These are phyloP conservation scores for Ophiostoma quercus DNA, from an alignment of 2,329 filamentous ascomycete genomes.

Conservation along the genomic window DNA sequence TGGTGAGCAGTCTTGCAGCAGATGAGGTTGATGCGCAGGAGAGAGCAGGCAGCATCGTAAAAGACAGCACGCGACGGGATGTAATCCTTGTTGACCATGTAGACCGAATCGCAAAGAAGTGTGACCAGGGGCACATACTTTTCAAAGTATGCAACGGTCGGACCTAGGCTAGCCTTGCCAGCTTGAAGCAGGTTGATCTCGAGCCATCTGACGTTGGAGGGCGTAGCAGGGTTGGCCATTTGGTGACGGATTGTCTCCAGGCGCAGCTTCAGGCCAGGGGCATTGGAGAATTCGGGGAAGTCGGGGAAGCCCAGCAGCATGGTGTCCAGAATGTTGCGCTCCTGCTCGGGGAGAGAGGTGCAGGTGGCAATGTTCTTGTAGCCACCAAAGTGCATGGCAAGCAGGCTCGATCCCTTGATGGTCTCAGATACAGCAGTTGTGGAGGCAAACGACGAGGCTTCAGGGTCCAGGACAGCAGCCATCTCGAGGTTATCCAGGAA, in stretches of 20 bases:
- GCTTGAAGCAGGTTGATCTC: constrained; percentile 49
- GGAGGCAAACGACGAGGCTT: not conserved
- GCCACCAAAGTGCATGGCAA: constrained; percentile 39
- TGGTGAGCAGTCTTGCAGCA: constrained; percentile 12
- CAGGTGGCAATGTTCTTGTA: constrained; percentile 26
- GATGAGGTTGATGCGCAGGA: constrained; percentile 36
- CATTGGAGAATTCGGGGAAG: constrained; percentile 26
- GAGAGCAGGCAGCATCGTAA: constrained; percentile 38
- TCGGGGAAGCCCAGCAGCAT: constrained; percentile 35
- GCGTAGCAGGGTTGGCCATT: constrained; percentile 33
- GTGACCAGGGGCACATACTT: constrained; percentile 41
- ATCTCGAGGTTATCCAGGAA: constrained; percentile 52
- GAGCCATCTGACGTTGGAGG: constrained; percentile 41
- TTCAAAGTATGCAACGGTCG: constrained; percentile 37
- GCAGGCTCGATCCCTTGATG: constrained; percentile 40
- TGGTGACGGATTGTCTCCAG: constrained; percentile 37
- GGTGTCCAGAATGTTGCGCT: constrained; percentile 36
- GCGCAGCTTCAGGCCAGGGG: constrained; percentile 24
- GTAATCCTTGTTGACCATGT: constrained; percentile 34
- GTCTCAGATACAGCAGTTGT: constrained; percentile 33
- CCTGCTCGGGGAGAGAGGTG: constrained; percentile 35
- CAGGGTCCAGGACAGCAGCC: constrained; percentile 36
- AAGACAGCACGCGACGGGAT: constrained; percentile 39
- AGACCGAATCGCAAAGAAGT: constrained; percentile 42
- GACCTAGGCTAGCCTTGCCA: constrained; percentile 43